Conservation (phyloP, 139 green algal species). For the Limnomonas spitsbergensis region DNA sequence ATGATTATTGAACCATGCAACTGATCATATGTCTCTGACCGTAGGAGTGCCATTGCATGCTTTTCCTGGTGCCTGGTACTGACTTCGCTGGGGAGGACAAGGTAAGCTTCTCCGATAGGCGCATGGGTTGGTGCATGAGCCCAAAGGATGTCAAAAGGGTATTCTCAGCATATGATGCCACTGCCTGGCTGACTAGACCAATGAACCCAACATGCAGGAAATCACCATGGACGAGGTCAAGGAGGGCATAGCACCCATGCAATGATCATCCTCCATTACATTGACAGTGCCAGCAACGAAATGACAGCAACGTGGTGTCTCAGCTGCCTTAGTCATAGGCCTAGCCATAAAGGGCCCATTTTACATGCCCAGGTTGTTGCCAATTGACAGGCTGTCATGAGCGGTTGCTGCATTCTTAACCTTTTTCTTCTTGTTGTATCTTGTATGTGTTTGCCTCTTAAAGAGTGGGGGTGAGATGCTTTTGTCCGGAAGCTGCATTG, state of each 20-base stretch:
- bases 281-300: too few species aligned
- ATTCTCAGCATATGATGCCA: constrained; percentile 2
- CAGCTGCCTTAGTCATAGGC: too few species aligned
- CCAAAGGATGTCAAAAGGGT: neutral
- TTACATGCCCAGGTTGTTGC: too few species aligned
- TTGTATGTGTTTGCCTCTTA: too few species aligned
- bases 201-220: constrained; percentile 14
- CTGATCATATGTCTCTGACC: constrained; percentile 15
- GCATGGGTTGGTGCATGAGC: constrained; percentile 1
- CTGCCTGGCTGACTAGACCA: neutral
- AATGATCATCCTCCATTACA: too few species aligned
- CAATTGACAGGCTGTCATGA: too few species aligned
- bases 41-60: constrained; percentile 99
- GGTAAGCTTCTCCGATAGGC: constrained; percentile 50
- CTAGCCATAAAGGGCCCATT: too few species aligned
- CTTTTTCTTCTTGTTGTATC: too few species aligned
- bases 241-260: constrained; percentile 16
- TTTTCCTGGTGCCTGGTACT: constrained; percentile 97
- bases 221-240: constrained; percentile 61
- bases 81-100: constrained; percentile 91
- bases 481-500: too few species aligned
- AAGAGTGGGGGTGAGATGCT: too few species aligned
- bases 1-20: neutral
- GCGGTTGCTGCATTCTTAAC: too few species aligned
- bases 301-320: too few species aligned